phyloP scores from a whole-genome alignment of 225 moss, liverwort and hornwort species.

The Marchantia paleacea region DNA sequence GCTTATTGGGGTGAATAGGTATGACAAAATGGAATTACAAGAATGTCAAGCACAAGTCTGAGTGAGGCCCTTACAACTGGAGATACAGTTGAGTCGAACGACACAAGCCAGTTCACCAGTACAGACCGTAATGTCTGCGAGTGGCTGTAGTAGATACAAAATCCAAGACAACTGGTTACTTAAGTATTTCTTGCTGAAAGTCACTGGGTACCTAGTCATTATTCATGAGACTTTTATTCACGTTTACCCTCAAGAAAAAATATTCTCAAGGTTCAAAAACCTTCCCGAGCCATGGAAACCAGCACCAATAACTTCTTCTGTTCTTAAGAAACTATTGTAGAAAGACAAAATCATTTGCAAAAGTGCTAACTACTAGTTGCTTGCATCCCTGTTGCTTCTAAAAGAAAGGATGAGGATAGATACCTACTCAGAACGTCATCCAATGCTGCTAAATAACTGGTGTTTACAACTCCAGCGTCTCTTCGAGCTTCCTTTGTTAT shows the following conservation, averaged over 20 bases:
- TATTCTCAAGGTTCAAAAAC: neutral
- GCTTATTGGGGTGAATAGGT: too few species aligned
- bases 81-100: constrained; percentile 89
- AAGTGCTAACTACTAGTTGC: neutral
- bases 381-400: neutral
- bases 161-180: neutral
- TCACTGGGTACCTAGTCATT: neutral
- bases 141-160: constrained; percentile 47
- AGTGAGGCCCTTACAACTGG: constrained; percentile 49
- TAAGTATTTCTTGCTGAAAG: neutral
- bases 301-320: neutral
- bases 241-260: neutral
- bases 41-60: neutral
- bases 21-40: neutral
- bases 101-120: constrained; percentile 86
- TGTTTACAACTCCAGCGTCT: constrained; percentile 51
- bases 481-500: constrained; percentile 68
- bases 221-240: neutral
- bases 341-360: neutral
- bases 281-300: neutral
- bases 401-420: constrained; percentile 8
- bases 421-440: constrained; percentile 75
- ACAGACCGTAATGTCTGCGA: constrained; percentile 52
- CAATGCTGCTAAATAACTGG: constrained; percentile 57
- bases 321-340: neutral